Base-by-base conservation (phyloP, 2,329 filamentous ascomycete genomes). In the Aspergillus jensenii region DNA sequence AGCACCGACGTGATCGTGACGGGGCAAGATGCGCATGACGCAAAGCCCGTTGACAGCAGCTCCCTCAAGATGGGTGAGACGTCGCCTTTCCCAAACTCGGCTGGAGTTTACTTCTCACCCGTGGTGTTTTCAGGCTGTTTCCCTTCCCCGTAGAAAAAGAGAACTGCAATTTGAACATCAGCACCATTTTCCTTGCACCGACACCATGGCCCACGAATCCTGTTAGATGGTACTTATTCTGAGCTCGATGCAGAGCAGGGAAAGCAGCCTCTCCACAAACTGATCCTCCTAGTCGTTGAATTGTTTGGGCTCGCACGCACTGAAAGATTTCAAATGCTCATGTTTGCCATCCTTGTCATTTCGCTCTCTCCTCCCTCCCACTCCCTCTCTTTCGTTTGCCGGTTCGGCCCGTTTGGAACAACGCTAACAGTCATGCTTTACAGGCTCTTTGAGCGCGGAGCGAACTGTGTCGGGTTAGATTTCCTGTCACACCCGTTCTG, bases 401-500 rank as follows among this genome's bases (percentile, higher is more conserved):
- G 60, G 54, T 12, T 33, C 58, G 33, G 55, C 58, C 35, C 52
- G 17, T 31, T 48, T 53, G n/a, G 21, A 51, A n/a, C 56, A 62
- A 70, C 68, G 81, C 84, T 65, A 81, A 74, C 62, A 15, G 67
- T 1, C 61, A 59, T 52, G 39, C 52, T 39, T 49, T 47, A 56
- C 67, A 99, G 95, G 66, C 84, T 98, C 8, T 98, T 98, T 71
- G 93, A 99, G 74, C 90, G 95, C 65, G 95, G 90, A 62, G 90
- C 91, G 27, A 84, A 84, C 31, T 88, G 85, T 67, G 92, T 96
- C 41, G 95, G 95, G 15, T 83, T 98, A 17, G 95, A 99, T 76
- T 99, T 96, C 71, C 82, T 96, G 31, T 89, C 93, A 2, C 92
- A 97, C 72, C 92, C 92, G 1, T 97, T 99, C 78, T 99, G 95